Percentiles rank a stretch among this genome's conserved stretches.
Conservation (phyloP, 192 early-diverging fungal species). For the Rhizoclosmatium sp. region DNA sequence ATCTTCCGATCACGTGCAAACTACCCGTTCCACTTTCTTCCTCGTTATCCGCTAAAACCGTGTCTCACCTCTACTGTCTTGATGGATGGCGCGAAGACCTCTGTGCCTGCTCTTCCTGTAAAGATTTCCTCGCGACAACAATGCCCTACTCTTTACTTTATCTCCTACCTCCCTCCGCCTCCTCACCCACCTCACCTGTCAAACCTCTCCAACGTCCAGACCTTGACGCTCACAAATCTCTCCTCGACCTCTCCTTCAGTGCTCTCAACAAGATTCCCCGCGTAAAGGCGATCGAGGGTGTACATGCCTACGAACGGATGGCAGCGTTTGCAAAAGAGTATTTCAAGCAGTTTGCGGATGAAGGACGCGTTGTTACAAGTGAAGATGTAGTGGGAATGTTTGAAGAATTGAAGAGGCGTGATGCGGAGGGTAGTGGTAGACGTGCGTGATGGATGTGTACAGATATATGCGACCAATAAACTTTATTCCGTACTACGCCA, state of each 20-base stretch:
- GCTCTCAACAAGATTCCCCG: conserved; percentile 75
- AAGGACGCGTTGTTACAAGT: conserved; percentile 74
- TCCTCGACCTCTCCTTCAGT: conserved; percentile 82
- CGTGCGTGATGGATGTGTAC: no score
- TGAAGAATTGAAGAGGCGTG: conserved; percentile 37
- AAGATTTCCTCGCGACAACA: conserved; percentile 52
- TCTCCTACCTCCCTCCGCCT: not conserved
- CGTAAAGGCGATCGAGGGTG: conserved; percentile 76
- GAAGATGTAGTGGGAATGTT: conserved; percentile 82
- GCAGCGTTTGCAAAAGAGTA: conserved; percentile 73
- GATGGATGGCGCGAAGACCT: conserved; percentile 78
- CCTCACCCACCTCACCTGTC: not conserved
- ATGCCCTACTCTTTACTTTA: conserved; percentile 53
- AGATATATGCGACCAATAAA: no score
- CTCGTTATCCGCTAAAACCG: not conserved
- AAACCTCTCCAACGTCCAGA: conserved; percentile 56
- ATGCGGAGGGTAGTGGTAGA: not conserved
- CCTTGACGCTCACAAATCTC: conserved; percentile 67
- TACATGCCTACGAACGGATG: conserved; percentile 77
- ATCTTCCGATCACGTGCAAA: conserved; percentile 9
- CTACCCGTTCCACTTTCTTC: not conserved
- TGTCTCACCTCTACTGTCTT: conserved; percentile 68
- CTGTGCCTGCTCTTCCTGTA: conserved; percentile 70
- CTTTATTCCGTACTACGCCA: no score
- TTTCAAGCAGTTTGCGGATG: conserved; percentile 73